phyloP scores from a whole-genome alignment of 257 asterid species.

The Voacanga thouarsii region DNA sequence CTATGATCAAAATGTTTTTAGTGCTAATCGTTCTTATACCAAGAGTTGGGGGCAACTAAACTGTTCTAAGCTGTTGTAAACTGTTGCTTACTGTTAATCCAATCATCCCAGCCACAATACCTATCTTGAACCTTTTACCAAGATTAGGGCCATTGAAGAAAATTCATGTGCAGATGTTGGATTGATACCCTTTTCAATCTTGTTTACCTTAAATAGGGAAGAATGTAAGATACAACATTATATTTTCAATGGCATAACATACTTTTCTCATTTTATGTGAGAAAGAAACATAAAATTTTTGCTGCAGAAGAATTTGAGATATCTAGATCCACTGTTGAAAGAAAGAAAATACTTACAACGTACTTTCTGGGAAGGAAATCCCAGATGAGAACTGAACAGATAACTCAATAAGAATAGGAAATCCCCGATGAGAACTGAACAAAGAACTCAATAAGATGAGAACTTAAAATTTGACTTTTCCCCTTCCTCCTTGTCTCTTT shows the following conservation, averaged over 20 bases:
- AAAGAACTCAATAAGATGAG: too few species aligned
- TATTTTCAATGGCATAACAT: too few species aligned
- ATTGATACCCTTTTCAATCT: conserved; percentile 50
- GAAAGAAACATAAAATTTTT: background rate
- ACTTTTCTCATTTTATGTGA: too few species aligned
- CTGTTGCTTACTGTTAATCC: conserved; percentile 53
- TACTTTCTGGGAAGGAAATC: conserved; percentile 50
- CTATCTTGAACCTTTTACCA: conserved; percentile 56
- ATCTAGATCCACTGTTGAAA: background rate
- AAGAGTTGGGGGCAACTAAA: background rate
- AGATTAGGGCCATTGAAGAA: conserved; percentile 55
- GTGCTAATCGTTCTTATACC: background rate
- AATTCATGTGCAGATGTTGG: conserved; percentile 52
- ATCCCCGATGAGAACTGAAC: too few species aligned
- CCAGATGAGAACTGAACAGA: too few species aligned
- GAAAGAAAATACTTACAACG: conserved; percentile 47
- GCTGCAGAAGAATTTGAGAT: background rate
- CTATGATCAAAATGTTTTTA: conserved; percentile 25
- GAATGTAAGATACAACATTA: background rate
- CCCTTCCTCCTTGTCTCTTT: too few species aligned
- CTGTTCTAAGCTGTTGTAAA: background rate
- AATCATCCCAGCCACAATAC: conserved; percentile 53
- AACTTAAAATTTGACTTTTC: too few species aligned
- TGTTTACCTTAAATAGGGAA: conserved; percentile 36
- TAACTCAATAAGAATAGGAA: too few species aligned